Conservation (phyloP, 2,329 filamentous ascomycete genomes). For the Pseudofabraea citricarpa region DNA sequence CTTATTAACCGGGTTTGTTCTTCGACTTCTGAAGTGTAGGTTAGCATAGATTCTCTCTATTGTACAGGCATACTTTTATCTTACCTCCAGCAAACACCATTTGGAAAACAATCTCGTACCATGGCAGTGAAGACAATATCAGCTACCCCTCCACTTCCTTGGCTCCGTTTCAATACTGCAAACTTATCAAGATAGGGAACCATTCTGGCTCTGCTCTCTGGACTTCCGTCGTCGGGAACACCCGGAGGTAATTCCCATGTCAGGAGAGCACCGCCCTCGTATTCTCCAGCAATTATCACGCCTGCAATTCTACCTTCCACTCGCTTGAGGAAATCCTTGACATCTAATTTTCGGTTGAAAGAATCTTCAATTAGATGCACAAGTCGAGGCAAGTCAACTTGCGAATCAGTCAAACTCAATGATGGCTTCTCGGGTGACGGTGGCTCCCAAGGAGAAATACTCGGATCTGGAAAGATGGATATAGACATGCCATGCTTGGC, state of each 20-base stretch:
- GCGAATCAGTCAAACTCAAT: conserved; percentile 70
- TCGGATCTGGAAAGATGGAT: conserved; percentile 72
- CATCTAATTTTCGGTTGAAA: conserved; percentile 79
- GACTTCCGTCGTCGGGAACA: conserved; percentile 46
- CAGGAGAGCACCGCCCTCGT: conserved; percentile 90
- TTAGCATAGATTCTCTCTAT: too few species aligned
- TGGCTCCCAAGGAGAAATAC: conserved; percentile 60
- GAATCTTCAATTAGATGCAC: conserved; percentile 90
- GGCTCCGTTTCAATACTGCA: conserved; percentile 80
- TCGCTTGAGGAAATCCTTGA: conserved; percentile 76
- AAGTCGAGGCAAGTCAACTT: conserved; percentile 77
- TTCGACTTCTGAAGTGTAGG: conserved; percentile 51
- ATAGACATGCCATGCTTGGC: conserved; percentile 89
- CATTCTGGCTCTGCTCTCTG: conserved; percentile 52
- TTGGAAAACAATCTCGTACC: conserved; percentile 82
- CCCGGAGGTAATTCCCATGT: conserved; percentile 83
- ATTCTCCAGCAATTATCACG: conserved; percentile 91
- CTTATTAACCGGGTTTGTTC: conserved; percentile 94
- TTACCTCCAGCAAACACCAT: conserved; percentile 77
- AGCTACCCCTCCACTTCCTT: conserved; percentile 87
- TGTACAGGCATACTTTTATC: too few species aligned
- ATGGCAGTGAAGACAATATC: conserved; percentile 97
- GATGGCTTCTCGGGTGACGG: conserved; percentile 53
- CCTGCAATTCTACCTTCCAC: conserved; percentile 79
- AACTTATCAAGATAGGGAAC: conserved; percentile 98